These are phyloP conservation scores for Trichosporon sp. DNA, from an alignment of 1,284 basidiomycete genomes.

Conservation along the genomic window DNA sequence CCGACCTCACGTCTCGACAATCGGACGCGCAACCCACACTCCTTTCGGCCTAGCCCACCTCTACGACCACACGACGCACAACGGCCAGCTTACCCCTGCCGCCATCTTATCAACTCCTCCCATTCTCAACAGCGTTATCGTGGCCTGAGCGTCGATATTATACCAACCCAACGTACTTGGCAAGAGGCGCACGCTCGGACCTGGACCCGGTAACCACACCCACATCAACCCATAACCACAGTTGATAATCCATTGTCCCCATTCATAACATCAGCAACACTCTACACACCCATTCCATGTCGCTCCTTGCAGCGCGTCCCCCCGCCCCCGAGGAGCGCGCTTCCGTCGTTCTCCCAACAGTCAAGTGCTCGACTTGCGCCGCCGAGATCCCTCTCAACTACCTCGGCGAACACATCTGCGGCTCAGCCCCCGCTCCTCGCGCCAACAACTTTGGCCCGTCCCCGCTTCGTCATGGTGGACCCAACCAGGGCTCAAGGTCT, in stretches of 20 bases:
- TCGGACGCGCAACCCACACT: conserved; percentile 6
- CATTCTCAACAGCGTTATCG: background rate
- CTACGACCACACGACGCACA: background rate
- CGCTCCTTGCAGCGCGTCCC: conserved; percentile 30
- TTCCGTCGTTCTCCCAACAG: conserved; percentile 74
- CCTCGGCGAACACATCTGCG: conserved; percentile 73
- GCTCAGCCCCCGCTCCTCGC: conserved; percentile 13
- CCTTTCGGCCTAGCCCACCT: background rate
- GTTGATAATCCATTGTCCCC: background rate
- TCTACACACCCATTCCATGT: conserved; percentile 24
- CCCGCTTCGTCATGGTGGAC: conserved; percentile 11
- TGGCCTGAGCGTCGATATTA: conserved; percentile 15
- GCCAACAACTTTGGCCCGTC: conserved; percentile 15
- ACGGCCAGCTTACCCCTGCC: background rate
- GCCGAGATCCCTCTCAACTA: conserved; percentile 68
- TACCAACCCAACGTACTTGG: background rate
- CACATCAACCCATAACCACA: background rate
- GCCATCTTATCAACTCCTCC: background rate
- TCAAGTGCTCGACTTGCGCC: conserved; percentile 78
- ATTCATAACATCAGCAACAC: background rate
- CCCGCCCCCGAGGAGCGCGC: conserved; percentile 58
- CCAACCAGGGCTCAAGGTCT: background rate
- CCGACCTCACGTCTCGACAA: background rate
- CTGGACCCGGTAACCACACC: background rate
- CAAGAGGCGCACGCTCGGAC: conserved; percentile 12